Percentiles rank a stretch among this genome's conserved stretches.
These are phyloP conservation scores for Phtheirospermum japonicum DNA, from an alignment of 257 asterid species.

Conservation along the genomic window DNA sequence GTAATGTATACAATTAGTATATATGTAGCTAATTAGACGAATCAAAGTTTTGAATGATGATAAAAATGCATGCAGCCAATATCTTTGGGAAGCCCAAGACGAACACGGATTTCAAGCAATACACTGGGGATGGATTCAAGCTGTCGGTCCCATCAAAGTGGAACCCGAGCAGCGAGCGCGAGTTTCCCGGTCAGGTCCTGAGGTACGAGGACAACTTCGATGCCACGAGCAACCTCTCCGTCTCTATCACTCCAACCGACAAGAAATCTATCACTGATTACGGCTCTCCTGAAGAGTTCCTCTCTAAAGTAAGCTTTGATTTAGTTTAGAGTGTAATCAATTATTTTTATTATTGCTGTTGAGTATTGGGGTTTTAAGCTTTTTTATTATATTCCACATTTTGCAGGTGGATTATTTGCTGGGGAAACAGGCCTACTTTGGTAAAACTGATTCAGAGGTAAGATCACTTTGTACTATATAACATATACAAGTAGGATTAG, in stretches of 20 bases:
- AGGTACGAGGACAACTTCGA: conserved; percentile 85
- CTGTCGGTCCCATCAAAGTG: conserved; percentile 62
- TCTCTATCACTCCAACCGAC: conserved; percentile 56
- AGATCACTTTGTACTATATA: not conserved
- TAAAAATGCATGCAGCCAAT: conserved; percentile 48
- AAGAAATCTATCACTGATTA: conserved; percentile 70
- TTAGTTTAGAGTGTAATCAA: not conserved
- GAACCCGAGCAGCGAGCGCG: conserved; percentile 71
- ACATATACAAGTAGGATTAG: too few species aligned
- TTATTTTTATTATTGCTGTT: not conserved
- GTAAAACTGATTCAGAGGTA: conserved; percentile 91
- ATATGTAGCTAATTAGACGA: too few species aligned
- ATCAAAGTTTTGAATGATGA: too few species aligned
- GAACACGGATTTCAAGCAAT: conserved; percentile 57
- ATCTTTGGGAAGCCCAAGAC: conserved; percentile 71
- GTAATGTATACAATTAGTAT: too few species aligned
- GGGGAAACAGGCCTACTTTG: conserved; percentile 78
- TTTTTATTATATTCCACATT: not conserved
- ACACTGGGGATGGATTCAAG: conserved; percentile 60
- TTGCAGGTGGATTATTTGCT: conserved; percentile 85
- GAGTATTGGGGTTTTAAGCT: not conserved
- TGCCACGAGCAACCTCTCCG: conserved; percentile 50
- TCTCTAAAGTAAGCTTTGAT: conserved; percentile 39
- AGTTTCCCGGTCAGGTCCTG: conserved; percentile 73
- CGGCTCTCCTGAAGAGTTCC: conserved; percentile 68